Evolutionary conservation across 2,329 filamentous ascomycete genomes (phyloP), one percentile per base, ranked within the genome.

Genomic region (Coleophoma cylindrospora): DNA sequence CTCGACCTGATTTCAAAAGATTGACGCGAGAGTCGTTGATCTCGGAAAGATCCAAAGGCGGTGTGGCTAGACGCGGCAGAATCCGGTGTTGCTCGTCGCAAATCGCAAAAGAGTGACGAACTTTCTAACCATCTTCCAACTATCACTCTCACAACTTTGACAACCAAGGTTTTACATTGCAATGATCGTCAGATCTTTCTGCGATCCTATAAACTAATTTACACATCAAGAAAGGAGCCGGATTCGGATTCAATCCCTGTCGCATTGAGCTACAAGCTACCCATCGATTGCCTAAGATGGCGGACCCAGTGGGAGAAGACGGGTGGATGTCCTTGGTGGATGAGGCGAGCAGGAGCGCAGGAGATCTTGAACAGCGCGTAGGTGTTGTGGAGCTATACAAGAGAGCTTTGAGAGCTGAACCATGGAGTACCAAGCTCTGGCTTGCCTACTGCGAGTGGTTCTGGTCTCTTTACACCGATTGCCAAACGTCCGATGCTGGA

Each of bases 401-500:
- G 58, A 79, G 77, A 57, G 87, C 88, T 50, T 79, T 86, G 19
- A 70, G 72, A 51, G 84, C 87, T 47, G 88, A 92, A 67, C 85
- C 86, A 11, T 83, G 79, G 57, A 91, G 88, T 60, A 73, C 86
- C 52, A 82, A 80, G 55, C 72, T 92, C 38, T 94, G 89, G 89
- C 76, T 84, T 52, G 77, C 83, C 27, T 92, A 91, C 64, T 89
- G 85, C 67, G 83, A 91, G 60, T 92, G 86, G 68, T 83, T 91
- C 55, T 84, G 85, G 75, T 79, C 80, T 17, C 80, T 91, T 11
- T 84, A 88, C 66, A 75, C 76, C 47, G 80, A 81, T 57, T 83
- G 80, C 59, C 80, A 84, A 64, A 76, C 75, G 51, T 68, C 70
- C 48, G 74, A 79, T 49, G 70, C 75, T 17, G 73, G 72, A 40